Evolutionary conservation across 1,284 basidiomycete species (phyloP), one percentile per base, ranked within the genome.

Genomic region (Rhizoctonia solani): DNA sequence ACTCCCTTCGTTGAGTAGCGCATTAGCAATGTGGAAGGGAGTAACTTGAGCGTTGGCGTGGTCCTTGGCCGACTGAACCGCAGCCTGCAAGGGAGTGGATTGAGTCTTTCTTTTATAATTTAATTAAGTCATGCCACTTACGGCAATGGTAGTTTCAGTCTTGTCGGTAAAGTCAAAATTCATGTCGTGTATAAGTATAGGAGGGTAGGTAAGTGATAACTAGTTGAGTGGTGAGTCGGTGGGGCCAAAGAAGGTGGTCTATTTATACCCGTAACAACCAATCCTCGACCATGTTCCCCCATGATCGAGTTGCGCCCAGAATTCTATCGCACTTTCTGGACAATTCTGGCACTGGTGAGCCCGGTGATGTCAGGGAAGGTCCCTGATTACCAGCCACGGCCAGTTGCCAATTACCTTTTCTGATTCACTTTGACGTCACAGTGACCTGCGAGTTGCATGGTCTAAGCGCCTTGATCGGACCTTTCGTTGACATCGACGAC

Each of bases 161-260:
- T 88, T 89, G 76, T 94, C 90, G 16, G 92, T 95, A 74, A 93
- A 89, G 67, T 93, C 86, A 70, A 88, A 79, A 78, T 84, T 85
- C 27, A 37, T 53, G 25, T 44, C 50, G 49, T 30, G 16, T 6
- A 32, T 52, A 2, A 46, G 37, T 59, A 6, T 9, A 30, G 3
- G 46, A 29, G 14, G 34, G 14, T 30, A 14, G n/a, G 27, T n/a
- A 30, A 53, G 46, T 30, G 50, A 34, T 9, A 46, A 11, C 11
- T 9, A 9, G 50, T 44, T 29, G 61, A 32, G 46, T 37, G 39
- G 23, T 49, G 46, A 25, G 29, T 55, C 8, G 21, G 11, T 9
- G 46, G 23, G 47, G 29, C 58, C 19, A 52, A 21, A 39, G 9
- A 11, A n/a, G 32, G 16, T 27, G 16, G 11, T 4, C 2, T 44